Evolutionary conservation across 2,329 filamentous ascomycete genomes (phyloP).

Genomic region (Fusarium sulawesiense): DNA sequence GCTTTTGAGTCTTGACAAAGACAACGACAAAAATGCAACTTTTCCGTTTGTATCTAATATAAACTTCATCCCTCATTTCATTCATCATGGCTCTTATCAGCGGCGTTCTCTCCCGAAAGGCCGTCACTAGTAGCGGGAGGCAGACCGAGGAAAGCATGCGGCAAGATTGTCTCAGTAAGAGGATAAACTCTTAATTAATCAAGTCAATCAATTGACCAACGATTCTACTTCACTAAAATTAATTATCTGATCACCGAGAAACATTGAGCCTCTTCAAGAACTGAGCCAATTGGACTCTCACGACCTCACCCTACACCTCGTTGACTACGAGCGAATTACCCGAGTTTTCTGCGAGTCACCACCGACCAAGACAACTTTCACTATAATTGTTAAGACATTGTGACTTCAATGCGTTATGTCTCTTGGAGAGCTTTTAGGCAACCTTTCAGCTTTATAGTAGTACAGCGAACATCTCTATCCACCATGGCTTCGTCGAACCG

Average conservation of each 20-base stretch:
- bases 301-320: background rate
- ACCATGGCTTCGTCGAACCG: slow-evolving; percentile 48
- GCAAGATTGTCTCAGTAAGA: slow-evolving; percentile 12
- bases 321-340: slow-evolving; percentile 39
- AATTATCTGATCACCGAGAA: background rate
- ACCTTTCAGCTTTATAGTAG: slow-evolving; percentile 37
- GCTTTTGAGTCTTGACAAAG: too few relatives aligned
- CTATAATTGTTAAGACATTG: background rate
- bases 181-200: background rate
- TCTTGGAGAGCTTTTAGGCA: slow-evolving; percentile 43
- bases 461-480: slow-evolving; percentile 27
- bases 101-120: slow-evolving; percentile 25
- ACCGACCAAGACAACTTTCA: slow-evolving; percentile 14
- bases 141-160: slow-evolving; percentile 20
- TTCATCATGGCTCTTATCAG: background rate
- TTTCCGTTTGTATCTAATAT: background rate
- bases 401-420: slow-evolving; percentile 50
- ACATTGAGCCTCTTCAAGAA: background rate
- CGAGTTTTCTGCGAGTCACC: slow-evolving; percentile 43
- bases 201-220: background rate
- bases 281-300: background rate
- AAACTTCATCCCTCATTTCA: background rate
- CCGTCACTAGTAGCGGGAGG: slow-evolving; percentile 26
- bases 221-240: background rate
- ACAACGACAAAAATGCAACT: fast-evolving